phyloP scores from a whole-genome alignment of 2,329 filamentous ascomycete species.

The Cyphellophora europaea region DNA sequence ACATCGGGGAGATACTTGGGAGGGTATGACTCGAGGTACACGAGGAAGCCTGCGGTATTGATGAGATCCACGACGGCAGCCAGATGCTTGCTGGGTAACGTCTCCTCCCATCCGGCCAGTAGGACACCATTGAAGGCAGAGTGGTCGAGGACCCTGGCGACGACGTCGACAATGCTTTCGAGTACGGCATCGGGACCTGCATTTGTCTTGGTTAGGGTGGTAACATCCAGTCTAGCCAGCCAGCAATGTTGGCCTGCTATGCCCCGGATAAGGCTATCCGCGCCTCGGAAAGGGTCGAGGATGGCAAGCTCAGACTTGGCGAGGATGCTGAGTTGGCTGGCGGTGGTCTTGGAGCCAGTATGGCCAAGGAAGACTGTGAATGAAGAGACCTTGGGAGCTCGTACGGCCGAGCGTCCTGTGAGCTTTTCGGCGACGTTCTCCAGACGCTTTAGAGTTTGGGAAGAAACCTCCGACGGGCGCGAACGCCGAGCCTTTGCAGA shows the following conservation, averaged over 20 bases:
- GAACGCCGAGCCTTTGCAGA: not conserved
- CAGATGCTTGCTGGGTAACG: constrained; percentile 6
- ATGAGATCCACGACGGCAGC: constrained; percentile 25
- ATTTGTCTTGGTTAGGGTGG: constrained; percentile 15
- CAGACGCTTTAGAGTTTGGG: not conserved
- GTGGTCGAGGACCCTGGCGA: constrained; percentile 20
- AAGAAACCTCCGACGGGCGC: not conserved
- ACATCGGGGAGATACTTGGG: constrained; percentile 28
- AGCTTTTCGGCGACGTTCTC: not conserved
- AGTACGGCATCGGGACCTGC: constrained; percentile 19
- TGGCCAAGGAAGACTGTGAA: constrained; percentile 36
- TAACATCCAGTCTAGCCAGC: constrained; percentile 22
- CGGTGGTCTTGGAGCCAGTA: constrained; percentile 25
- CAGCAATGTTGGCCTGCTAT: not conserved
- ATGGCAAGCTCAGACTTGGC: constrained; percentile 35
- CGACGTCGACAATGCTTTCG: constrained; percentile 22
- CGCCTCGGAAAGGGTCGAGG: constrained; percentile 30
- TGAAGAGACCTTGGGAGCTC: constrained; percentile 9
- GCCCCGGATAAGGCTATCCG: not conserved
- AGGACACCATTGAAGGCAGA: constrained; percentile 30
- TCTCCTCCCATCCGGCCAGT: constrained; percentile 31
- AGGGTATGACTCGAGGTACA: constrained; percentile 33
- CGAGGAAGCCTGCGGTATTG: constrained; percentile 26
- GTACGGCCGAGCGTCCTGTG: constrained; percentile 13
- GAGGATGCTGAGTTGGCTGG: constrained; percentile 26